phyloP scores from a whole-genome alignment of 2,329 filamentous ascomycete species.

The Lasiodiplodia sp. region DNA sequence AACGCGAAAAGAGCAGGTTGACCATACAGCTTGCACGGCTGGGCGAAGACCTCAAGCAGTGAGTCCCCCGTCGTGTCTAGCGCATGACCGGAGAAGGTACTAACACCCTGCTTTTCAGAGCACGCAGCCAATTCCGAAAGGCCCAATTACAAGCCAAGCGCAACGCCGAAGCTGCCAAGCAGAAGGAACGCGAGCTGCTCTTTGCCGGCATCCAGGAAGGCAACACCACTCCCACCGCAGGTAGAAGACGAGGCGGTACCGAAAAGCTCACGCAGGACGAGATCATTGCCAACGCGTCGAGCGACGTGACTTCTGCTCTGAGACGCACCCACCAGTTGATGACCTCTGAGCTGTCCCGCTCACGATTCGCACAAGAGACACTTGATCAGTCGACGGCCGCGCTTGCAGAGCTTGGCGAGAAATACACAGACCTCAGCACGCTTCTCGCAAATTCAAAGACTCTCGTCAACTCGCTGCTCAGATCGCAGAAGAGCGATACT shows the following conservation, averaged over 20 bases:
- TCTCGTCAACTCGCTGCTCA: constrained; percentile 78
- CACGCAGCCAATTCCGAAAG: constrained; percentile 75
- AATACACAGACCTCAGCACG: constrained; percentile 79
- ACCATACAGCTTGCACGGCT: constrained; percentile 72
- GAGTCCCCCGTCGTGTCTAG: constrained; percentile 49
- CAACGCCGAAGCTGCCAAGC: constrained; percentile 74
- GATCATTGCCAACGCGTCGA: constrained; percentile 75
- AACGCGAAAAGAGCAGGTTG: constrained; percentile 70
- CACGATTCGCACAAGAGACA: constrained; percentile 88
- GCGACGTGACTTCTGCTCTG: constrained; percentile 83
- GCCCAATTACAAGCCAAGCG: constrained; percentile 82
- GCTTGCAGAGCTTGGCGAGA: constrained; percentile 79
- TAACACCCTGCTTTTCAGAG: constrained; percentile 46
- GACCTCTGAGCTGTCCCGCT: constrained; percentile 81
- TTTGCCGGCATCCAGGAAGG: constrained; percentile 68
- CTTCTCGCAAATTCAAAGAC: constrained; percentile 77
- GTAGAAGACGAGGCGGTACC: constrained; percentile 44
- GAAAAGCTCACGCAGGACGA: constrained; percentile 73
- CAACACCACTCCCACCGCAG: constrained; percentile 43
- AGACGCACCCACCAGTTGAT: constrained; percentile 87
- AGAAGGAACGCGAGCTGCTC: constrained; percentile 77
- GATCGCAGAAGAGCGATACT: constrained; percentile 93
- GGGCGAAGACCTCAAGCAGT: constrained; percentile 75
- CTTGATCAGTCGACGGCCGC: constrained; percentile 84
- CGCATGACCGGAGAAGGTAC: constrained; percentile 38